Percentiles rank a stretch among this genome's conserved stretches.
Conservation (phyloP, 371 early-diverging fungal species). For the Parasitella parasitica region DNA sequence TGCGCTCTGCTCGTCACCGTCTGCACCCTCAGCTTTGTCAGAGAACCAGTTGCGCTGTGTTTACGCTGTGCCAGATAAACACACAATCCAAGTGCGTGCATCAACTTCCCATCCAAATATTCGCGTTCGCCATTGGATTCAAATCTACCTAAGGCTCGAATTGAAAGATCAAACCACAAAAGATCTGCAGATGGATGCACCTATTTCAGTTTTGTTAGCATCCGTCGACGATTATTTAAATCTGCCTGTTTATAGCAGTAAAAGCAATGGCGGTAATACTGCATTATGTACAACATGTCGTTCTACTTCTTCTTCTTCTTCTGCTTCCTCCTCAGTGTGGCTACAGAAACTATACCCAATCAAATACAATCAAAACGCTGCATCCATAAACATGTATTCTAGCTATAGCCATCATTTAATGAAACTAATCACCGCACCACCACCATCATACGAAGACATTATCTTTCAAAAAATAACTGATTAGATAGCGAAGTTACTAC, state of each 20-base stretch:
- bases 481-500: too few relatives aligned
- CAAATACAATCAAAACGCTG: background rate
- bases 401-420: slow-evolving; percentile 1
- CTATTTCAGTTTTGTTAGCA: slow-evolving; percentile 24
- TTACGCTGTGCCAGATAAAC: slow-evolving; percentile 35
- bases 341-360: slow-evolving; percentile 1
- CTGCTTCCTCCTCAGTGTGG: background rate
- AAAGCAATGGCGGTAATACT: background rate
- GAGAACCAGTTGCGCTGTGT: slow-evolving; percentile 21
- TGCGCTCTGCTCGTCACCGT: slow-evolving; percentile 19
- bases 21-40: background rate
- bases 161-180: slow-evolving; percentile 25
- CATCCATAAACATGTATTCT: background rate
- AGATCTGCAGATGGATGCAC: slow-evolving; percentile 34
- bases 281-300: slow-evolving; percentile 5
- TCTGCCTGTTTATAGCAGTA: slow-evolving; percentile 24
- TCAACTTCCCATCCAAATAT: slow-evolving; percentile 38
- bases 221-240: slow-evolving; percentile 29
- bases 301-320: background rate
- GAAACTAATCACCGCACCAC: slow-evolving; percentile 10
- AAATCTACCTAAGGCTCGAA: slow-evolving; percentile 23
- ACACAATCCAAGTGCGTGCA: slow-evolving; percentile 31
- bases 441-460: slow-evolving; percentile 8
- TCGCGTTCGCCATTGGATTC: slow-evolving; percentile 44
- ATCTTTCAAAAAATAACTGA: background rate